Conservation (phyloP, 2,329 filamentous ascomycete species). For the Aspergillus tamarii region DNA sequence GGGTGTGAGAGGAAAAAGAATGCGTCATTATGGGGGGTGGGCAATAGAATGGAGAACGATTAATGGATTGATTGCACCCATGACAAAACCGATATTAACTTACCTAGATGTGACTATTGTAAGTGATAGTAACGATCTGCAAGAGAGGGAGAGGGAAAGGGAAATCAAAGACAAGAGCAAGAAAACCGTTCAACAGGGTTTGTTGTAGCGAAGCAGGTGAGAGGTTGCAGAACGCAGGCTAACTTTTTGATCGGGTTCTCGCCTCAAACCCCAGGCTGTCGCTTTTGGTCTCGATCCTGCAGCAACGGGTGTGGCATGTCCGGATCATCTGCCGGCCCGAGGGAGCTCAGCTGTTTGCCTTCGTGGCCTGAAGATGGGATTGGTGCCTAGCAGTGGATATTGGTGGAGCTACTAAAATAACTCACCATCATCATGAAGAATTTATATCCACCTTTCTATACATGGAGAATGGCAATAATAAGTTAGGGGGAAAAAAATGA, state of each 20-base stretch:
- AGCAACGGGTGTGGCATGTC: slow-evolving; percentile 18
- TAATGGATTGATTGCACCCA: background rate
- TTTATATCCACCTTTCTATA: background rate
- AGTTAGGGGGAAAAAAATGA: background rate
- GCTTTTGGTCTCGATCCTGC: slow-evolving; percentile 29
- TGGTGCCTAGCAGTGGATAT: slow-evolving; percentile 3
- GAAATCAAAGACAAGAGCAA: background rate
- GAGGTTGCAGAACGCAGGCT: slow-evolving; percentile 6
- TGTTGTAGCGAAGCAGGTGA: background rate
- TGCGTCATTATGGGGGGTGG: slow-evolving; percentile 41
- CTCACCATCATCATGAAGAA: background rate
- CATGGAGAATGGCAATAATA: too few species aligned
- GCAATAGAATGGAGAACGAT: slow-evolving; percentile 3
- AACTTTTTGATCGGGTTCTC: slow-evolving; percentile 15
- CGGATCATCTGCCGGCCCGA: slow-evolving; percentile 26
- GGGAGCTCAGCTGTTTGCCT: slow-evolving; percentile 5
- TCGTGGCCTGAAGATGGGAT: background rate
- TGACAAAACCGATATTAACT: slow-evolving; percentile 2
- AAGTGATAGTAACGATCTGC: background rate
- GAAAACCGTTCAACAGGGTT: slow-evolving; percentile 5
- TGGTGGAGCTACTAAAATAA: background rate
- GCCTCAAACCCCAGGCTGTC: slow-evolving; percentile 23
- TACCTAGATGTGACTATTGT: background rate
- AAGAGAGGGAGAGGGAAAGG: slow-evolving; percentile 9
- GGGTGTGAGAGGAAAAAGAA: slow-evolving; percentile 25